phyloP scores from a whole-genome alignment of 2,329 filamentous ascomycete genomes.

The Blastomyces gilchristii region DNA sequence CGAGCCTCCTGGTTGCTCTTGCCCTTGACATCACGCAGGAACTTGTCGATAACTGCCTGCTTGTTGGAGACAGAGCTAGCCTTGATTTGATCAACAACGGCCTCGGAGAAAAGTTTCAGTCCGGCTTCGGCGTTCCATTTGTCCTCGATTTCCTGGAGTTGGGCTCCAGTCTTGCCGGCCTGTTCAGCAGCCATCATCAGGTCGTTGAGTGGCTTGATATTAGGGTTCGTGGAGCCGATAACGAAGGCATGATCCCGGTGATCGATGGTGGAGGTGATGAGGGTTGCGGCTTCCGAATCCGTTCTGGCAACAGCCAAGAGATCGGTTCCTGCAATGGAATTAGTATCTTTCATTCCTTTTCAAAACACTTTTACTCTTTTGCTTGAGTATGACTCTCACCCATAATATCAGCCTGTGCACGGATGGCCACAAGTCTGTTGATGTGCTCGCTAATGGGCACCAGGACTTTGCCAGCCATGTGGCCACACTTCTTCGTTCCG shows the following conservation, averaged over 20 bases:
- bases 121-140: slow-evolving; percentile 68
- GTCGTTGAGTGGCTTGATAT: slow-evolving; percentile 73
- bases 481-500: slow-evolving; percentile 98
- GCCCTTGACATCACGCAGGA: slow-evolving; percentile 58
- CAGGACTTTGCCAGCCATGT: slow-evolving; percentile 97
- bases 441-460: slow-evolving; percentile 97
- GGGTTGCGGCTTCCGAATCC: slow-evolving; percentile 92
- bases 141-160: slow-evolving; percentile 88
- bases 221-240: slow-evolving; percentile 75
- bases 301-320: slow-evolving; percentile 87
- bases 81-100: slow-evolving; percentile 73
- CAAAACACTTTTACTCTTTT: background rate
- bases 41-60: slow-evolving; percentile 55
- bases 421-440: slow-evolving; percentile 91
- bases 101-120: slow-evolving; percentile 83
- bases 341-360: slow-evolving; percentile 6
- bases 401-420: slow-evolving; percentile 98
- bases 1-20: slow-evolving; percentile 79
- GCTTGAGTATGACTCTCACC: slow-evolving; percentile 41
- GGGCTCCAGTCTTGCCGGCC: slow-evolving; percentile 65
- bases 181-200: slow-evolving; percentile 81
- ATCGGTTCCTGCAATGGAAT: slow-evolving; percentile 51
- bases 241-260: slow-evolving; percentile 92
- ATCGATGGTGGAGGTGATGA: slow-evolving; percentile 95
- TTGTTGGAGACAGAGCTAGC: slow-evolving; percentile 56